A percentile compares a stretch with the other conserved stretches of the same genome.
Conservation (phyloP, 345 rosid species). For the Eucalyptus pauciflora region DNA sequence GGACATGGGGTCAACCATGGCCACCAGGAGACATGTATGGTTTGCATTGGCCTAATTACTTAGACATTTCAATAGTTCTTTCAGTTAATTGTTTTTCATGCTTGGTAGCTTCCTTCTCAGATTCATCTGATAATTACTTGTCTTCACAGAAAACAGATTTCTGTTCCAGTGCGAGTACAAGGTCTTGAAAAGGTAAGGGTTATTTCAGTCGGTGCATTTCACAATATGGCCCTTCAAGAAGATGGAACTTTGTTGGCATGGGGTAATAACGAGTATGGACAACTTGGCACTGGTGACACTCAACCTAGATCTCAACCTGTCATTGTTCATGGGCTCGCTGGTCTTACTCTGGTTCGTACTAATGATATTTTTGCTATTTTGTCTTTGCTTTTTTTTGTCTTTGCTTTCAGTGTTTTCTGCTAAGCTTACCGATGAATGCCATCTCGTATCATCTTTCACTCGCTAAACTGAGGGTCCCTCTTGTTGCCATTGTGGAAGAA, state of each 20-base stretch:
- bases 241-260: conserved; percentile 96
- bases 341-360: conserved; percentile 65
- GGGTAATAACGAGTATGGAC: conserved; percentile 99
- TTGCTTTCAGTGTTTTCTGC: not conserved
- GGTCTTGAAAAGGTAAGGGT: conserved; percentile 85
- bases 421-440: not conserved
- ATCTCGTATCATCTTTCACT: not conserved
- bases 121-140: not conserved
- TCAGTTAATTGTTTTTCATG: not conserved
- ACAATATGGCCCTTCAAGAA: conserved; percentile 92
- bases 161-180: conserved; percentile 93
- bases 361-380: not conserved
- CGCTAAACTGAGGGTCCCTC: not conserved
- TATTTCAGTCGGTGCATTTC: conserved; percentile 98
- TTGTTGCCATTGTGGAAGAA: not conserved
- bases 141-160: conserved; percentile 80
- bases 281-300: conserved; percentile 99
- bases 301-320: conserved; percentile 98
- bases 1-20: conserved; percentile 99
- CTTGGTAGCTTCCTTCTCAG: not conserved
- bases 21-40: conserved; percentile 99
- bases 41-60: not conserved
- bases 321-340: conserved; percentile 79
- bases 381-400: not conserved
- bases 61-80: not conserved